Base-by-base conservation (phyloP, 2,329 filamentous ascomycete genomes). In the Neofusicoccum parvum region DNA sequence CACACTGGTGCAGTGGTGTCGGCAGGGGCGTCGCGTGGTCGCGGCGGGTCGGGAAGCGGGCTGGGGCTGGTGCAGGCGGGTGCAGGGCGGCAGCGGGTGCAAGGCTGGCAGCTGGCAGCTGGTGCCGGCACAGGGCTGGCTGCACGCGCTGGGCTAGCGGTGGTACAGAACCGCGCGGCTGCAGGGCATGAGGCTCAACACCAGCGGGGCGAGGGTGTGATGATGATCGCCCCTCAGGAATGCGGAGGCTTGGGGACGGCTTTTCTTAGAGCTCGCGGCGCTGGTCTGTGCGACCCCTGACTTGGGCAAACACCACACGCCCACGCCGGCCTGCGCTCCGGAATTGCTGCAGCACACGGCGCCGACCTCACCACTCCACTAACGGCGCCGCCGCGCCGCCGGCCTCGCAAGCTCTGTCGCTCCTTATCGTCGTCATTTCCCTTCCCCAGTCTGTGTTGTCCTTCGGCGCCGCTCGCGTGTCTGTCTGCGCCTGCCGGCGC, bases 271-370 rank as follows among this genome's bases (percentile, higher is more conserved):
- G 15, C 12, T 45, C 7, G 41, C 3, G 15, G 17, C 5, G 9
- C n/a, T 17, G 56, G 56, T 20, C 56, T 39, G 56, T 60, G 56
- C 56, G 43, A 60, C 56, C 56, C 56, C 56, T 60, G 56, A 60
- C 43, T 37, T 39, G 41, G n/a, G 56, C 56, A 41, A 60, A 60
- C 56, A 60, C 56, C 56, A 60, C 56, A 48, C 41, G 43, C 56
- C 32, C 32, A 45, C 43, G 56, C 43, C 54, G 54, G 54, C 23
- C 39, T 45, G 39, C 39, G 54, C 36, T 45, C 54, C 54, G 54
- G 39, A 45, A 59, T 46, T 59, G 39, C 41, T 43, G 14, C 36
- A 59, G 54, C 27, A 34, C 48, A 60, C 56, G 56, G 41, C 56
- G 56, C 56, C 23, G 20, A 41, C 3, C 14, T 43, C 20, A 9